Base-by-base conservation (phyloP, 306 rosid genomes). In the Erythrophleum fordii region DNA sequence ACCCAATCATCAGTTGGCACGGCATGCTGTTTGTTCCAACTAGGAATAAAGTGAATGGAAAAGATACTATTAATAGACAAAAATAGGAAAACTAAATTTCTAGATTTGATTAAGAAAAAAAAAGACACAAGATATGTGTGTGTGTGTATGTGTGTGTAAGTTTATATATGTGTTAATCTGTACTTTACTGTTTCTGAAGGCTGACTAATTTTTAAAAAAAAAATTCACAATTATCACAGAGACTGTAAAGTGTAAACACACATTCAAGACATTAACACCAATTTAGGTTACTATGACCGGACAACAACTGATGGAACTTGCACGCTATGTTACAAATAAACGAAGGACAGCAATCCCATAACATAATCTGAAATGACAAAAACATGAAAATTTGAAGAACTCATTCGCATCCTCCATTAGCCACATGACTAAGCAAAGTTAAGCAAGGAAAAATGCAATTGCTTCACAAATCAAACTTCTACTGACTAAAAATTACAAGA, bases 1-100 rank as follows among this genome's bases (percentile, higher is more conserved):
- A 95, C 67, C 97, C 99, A 68, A 95, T 90, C 99, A 95, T 93
- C 90, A 93, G 84, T 85, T 95, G 99, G 85, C 92, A 95, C 17
- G 97, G 97, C 84, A 95, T 89, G 67, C 89, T 86, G 74, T 65
- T 89, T 44, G 94, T 92, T 78, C 92, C 99, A 87, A 95, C 98
- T 95, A 88, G 44, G 34, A 85, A 85, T 34, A 85, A 85, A 58
- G 60, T 66, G 66, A 78, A 81, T 8, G 41, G 52, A 83, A 72
- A 71, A 42, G 13, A 78, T 28, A 52, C 14, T 68, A 69, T 65
- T 39, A 78, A 14, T 22, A 35, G 17, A 68, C 17, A 65, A 31
- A 69, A 61, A 25, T 6, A 6, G 9, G 61, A 5, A 13, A 37
- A 59, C 28, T 28, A 20, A 8, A 58, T 0, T 25, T 25, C 76